Conservation (phyloP, 140 eudicot genomes). For the Anethum foeniculum region DNA sequence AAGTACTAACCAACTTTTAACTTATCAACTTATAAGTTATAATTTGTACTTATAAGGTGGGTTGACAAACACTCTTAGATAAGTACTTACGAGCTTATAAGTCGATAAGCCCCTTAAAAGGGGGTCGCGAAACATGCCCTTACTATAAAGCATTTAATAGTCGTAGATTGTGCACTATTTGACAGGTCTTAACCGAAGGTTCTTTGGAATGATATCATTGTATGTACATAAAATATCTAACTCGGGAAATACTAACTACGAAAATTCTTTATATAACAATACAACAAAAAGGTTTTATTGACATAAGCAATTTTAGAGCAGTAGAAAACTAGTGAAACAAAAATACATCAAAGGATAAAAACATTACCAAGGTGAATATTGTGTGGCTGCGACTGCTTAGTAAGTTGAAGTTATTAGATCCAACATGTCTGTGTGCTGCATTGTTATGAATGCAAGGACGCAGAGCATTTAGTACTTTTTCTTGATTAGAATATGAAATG, state of each 20-base stretch:
- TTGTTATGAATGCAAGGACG: background rate
- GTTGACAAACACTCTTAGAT: too few relatives aligned
- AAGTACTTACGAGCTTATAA: too few relatives aligned
- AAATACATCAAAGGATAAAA: slow-evolving; percentile 1
- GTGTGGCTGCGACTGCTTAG: slow-evolving; percentile 94
- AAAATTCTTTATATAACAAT: background rate
- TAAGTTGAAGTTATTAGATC: slow-evolving; percentile 78
- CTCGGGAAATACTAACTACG: too few relatives aligned
- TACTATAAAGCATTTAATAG: background rate
- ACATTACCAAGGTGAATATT: slow-evolving; percentile 72
- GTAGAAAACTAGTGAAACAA: background rate
- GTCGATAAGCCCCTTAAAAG: too few relatives aligned
- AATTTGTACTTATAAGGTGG: too few relatives aligned
- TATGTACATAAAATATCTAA: background rate
- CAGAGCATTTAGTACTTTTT: background rate
- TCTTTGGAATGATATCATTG: background rate
- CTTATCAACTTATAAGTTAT: too few relatives aligned
- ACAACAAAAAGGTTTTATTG: background rate
- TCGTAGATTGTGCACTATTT: background rate
- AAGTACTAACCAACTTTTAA: too few relatives aligned
- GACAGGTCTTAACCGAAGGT: background rate
- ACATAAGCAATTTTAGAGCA: too few relatives aligned
- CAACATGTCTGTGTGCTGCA: slow-evolving; percentile 90
- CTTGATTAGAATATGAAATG: too few relatives aligned
- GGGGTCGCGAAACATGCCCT: too few relatives aligned